Percentiles rank a stretch among this genome's conserved stretches.
phyloP scores from a whole-genome alignment of 805 yeast genomes.

The Starmerella cellae region DNA sequence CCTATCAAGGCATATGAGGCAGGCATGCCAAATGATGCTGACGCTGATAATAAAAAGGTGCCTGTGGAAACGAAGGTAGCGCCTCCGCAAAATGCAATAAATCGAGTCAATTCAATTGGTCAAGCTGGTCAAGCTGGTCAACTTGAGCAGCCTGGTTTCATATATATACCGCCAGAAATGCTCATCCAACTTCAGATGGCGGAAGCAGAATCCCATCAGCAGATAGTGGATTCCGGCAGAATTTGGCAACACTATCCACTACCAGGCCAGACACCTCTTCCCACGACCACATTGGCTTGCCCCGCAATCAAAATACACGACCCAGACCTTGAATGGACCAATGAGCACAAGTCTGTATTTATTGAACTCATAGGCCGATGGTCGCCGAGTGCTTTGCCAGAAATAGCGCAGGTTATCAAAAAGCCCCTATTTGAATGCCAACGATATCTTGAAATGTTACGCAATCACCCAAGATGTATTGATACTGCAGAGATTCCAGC shows the following conservation, averaged over 20 bases:
- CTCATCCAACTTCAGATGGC: not conserved
- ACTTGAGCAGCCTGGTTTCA: not conserved
- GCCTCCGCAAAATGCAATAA: too few species aligned
- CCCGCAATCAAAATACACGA: not conserved
- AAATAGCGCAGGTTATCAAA: constrained; percentile 13
- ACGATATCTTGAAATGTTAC: constrained; percentile 6
- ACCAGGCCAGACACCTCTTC: not conserved
- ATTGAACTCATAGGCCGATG: constrained; percentile 16
- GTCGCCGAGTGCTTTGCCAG: constrained; percentile 3
- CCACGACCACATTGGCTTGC: not conserved
- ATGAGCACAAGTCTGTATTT: constrained; percentile 13
- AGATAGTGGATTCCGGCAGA: constrained; percentile 3
- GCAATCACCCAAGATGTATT: not conserved
- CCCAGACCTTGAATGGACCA: constrained; percentile 11
- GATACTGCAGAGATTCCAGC: constrained; percentile 14
- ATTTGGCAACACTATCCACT: constrained; percentile 7
- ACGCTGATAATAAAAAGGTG: not conserved
- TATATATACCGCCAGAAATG: not conserved
- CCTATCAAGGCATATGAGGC: not conserved
- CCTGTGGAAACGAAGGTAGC: not conserved
- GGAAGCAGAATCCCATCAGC: constrained; percentile 9
- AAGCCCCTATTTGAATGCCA: constrained; percentile 16
- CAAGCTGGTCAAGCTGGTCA: too few species aligned
- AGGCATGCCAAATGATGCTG: not conserved
- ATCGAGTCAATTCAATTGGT: too few species aligned